Evolutionary conservation across 2,329 filamentous ascomycete genomes (phyloP).

Genomic region (Lecanicillium sp.): DNA sequence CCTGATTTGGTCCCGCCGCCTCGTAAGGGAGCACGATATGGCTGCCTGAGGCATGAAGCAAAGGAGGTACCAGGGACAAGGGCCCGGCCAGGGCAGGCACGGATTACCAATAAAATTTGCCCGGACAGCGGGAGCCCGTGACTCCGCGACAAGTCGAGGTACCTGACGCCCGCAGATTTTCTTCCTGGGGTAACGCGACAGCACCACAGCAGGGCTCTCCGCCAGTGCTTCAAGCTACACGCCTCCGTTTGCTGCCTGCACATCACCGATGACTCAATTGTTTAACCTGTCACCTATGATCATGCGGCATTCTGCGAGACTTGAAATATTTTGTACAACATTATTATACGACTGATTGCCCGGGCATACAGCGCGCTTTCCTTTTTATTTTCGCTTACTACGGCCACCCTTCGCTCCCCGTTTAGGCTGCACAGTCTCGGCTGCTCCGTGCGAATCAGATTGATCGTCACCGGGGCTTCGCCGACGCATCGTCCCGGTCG

Average conservation of each 20-base stretch:
- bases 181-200: constrained; percentile 11
- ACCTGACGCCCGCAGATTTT: not conserved
- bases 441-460: constrained; percentile 54
- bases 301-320: too few relatives aligned
- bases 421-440: constrained; percentile 33
- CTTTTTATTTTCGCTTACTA: constrained; percentile 34
- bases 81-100: not conserved
- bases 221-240: too few relatives aligned
- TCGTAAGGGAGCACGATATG: constrained; percentile 15
- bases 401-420: constrained; percentile 33
- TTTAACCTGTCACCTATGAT: not conserved
- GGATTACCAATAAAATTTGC: constrained; percentile 2
- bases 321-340: too few relatives aligned
- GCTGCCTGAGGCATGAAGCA: constrained; percentile 24
- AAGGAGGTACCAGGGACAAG: constrained; percentile 9
- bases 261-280: constrained; percentile 20
- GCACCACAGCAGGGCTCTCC: not conserved
- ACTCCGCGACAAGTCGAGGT: not conserved
- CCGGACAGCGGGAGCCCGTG: not conserved
- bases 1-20: constrained; percentile 20
- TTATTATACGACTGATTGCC: not conserved
- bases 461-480: constrained; percentile 73
- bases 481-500: constrained; percentile 76
- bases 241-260: not conserved
- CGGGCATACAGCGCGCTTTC: constrained; percentile 12